These are phyloP conservation scores for Infundibulicybe gibba DNA, from an alignment of 768 basidiomycete species.

Conservation along the genomic window DNA sequence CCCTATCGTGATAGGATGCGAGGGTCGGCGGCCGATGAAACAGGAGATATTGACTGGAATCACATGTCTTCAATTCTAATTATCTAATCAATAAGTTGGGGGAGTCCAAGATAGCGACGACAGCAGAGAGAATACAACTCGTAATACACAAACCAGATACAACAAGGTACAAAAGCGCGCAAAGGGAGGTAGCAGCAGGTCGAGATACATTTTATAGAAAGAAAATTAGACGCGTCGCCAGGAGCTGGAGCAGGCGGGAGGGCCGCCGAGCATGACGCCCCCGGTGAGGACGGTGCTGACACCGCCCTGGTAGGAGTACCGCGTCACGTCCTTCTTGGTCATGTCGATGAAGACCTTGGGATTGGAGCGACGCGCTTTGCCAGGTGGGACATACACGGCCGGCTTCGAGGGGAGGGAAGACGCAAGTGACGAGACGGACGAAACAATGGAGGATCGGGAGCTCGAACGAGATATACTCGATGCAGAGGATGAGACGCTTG, in stretches of 20 bases:
- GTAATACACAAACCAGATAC: no score
- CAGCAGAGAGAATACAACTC: no score
- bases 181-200: no score
- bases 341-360: conserved; percentile 18
- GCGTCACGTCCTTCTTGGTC: conserved; percentile 22
- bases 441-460: conserved; percentile 34
- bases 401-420: conserved; percentile 6
- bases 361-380: conserved; percentile 6
- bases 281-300: conserved; percentile 39
- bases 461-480: conserved; percentile 27
- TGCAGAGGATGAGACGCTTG: conserved; percentile 33
- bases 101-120: no score
- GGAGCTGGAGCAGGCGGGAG: neutral
- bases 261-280: conserved; percentile 41
- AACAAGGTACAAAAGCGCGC: no score
- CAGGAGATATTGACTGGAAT: no score
- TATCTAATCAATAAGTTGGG: no score
- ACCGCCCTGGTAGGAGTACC: conserved; percentile 39
- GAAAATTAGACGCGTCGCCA: neutral
- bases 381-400: conserved; percentile 10
- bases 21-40: no score
- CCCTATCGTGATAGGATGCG: no score
- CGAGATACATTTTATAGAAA: no score
- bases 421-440: conserved; percentile 16
- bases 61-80: no score